These are phyloP conservation scores for Chondrostereum purpureum DNA, from an alignment of 1,284 basidiomycete genomes.

Conservation along the genomic window DNA sequence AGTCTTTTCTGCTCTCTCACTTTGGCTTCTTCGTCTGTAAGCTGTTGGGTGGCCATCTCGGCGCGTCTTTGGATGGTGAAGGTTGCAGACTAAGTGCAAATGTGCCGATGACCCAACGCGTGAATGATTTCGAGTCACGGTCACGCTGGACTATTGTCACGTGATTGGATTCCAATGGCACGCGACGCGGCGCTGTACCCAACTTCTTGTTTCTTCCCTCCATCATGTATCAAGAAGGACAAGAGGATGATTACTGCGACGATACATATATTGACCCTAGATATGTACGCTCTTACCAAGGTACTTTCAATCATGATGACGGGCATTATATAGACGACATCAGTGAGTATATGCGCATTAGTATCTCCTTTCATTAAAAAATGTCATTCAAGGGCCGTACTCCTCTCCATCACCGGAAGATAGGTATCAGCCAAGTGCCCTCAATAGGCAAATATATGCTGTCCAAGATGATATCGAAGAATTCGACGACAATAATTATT, in stretches of 20 bases:
- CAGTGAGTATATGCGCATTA: conserved; percentile 47
- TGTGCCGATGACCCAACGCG: conserved; percentile 1
- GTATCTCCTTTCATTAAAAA: conserved; percentile 7
- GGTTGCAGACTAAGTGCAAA: neutral
- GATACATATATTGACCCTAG: neutral
- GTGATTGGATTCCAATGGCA: conserved; percentile 1
- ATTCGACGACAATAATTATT: conserved; percentile 16
- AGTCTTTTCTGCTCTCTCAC: conserved; percentile 13
- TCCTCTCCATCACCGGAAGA: conserved; percentile 37
- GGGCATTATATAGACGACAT: conserved; percentile 24
- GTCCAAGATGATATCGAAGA: conserved; percentile 10
- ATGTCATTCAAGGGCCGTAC: conserved; percentile 13
- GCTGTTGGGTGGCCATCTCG: neutral
- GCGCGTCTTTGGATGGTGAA: neutral
- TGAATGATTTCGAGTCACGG: neutral
- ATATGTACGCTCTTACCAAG: neutral
- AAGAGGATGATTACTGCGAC: neutral
- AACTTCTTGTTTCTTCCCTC: neutral
- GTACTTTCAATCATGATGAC: neutral
- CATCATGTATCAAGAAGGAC: neutral
- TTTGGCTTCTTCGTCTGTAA: conserved; percentile 8
- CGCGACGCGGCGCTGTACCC: neutral
- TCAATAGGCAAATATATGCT: neutral
- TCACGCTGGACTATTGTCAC: neutral
- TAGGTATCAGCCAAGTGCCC: neutral